Percentiles rank a stretch among this genome's conserved stretches.
phyloP scores from a whole-genome alignment of 2,329 filamentous ascomycete genomes.

The Sporothrix curviconia region DNA sequence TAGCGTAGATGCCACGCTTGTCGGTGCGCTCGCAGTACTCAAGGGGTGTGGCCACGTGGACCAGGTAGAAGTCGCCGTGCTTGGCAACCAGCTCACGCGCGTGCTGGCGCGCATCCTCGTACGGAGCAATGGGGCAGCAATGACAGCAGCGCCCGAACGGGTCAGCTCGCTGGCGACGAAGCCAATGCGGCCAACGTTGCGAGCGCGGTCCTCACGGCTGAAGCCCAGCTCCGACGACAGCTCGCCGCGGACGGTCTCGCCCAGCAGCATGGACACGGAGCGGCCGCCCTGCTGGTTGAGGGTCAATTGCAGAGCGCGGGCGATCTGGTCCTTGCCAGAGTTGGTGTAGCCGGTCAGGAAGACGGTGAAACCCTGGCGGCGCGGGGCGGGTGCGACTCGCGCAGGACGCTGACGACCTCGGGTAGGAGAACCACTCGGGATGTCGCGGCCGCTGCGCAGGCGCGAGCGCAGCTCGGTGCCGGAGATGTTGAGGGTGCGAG shows the following conservation, averaged over 20 bases:
- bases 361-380: slow-evolving; percentile 94
- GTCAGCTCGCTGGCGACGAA: slow-evolving; percentile 96
- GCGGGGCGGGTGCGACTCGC: slow-evolving; percentile 91
- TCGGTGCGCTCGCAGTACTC: slow-evolving; percentile 94
- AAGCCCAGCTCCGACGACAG: slow-evolving; percentile 94
- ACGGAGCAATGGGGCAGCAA: slow-evolving; percentile 95
- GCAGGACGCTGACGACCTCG: slow-evolving; percentile 91
- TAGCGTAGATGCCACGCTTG: slow-evolving; percentile 80
- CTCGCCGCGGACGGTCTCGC: slow-evolving; percentile 90
- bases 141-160: slow-evolving; percentile 85
- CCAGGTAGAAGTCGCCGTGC: slow-evolving; percentile 84
- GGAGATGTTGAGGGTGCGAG: slow-evolving; percentile 82
- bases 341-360: slow-evolving; percentile 97
- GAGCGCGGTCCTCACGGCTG: slow-evolving; percentile 83
- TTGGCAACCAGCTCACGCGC: slow-evolving; percentile 83
- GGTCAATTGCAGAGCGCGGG: slow-evolving; percentile 89
- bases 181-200: slow-evolving; percentile 91
- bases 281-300: slow-evolving; percentile 97
- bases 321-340: slow-evolving; percentile 94
- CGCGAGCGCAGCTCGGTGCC: slow-evolving; percentile 87
- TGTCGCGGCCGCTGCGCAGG: slow-evolving; percentile 84
- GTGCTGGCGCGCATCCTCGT: slow-evolving; percentile 67
- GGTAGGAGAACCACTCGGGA: slow-evolving; percentile 99
- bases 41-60: slow-evolving; percentile 89
- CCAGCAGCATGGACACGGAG: slow-evolving; percentile 86